Evolutionary conservation across 495 filamentous ascomycete genomes (phyloP).

Genomic region (Xeromyces bisporus): DNA sequence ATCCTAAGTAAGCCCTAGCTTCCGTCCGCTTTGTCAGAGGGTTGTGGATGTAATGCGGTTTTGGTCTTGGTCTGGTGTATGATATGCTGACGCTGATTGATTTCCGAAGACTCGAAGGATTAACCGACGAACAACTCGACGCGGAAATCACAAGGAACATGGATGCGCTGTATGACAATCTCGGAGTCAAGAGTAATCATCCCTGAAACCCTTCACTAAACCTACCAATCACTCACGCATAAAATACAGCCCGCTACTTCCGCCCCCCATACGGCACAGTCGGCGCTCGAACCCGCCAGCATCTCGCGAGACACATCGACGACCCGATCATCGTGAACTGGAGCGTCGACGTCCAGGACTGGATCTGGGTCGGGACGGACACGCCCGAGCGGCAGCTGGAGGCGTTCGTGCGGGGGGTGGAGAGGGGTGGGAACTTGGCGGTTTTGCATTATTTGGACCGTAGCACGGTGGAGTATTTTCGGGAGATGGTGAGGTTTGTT

Average conservation of each 20-base stretch:
- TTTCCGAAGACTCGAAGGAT: conserved; percentile 40
- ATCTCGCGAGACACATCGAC: conserved; percentile 34
- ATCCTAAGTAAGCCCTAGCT: conserved; percentile 35
- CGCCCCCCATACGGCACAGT: conserved; percentile 62
- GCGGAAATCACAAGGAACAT: conserved; percentile 52
- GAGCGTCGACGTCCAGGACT: conserved; percentile 67
- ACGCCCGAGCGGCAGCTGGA: conserved; percentile 62
- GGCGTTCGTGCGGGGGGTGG: conserved; percentile 52
- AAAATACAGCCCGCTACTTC: conserved; percentile 40
- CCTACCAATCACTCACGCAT: conserved; percentile 1
- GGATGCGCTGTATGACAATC: conserved; percentile 32
- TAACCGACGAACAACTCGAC: conserved; percentile 45
- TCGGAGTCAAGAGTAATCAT: conserved; percentile 25
- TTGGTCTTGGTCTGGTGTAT: neutral
- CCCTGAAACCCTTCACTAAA: neutral
- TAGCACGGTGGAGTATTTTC: conserved; percentile 48
- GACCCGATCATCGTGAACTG: conserved; percentile 49
- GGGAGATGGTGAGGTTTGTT: conserved; percentile 51
- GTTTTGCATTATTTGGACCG: conserved; percentile 65
- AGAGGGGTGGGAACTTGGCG: conserved; percentile 50
- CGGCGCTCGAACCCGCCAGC: conserved; percentile 51
- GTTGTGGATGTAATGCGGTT: neutral
- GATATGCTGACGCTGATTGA: conserved; percentile 1
- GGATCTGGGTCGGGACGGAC: conserved; percentile 46
- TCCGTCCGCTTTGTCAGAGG: neutral